Conservation (phyloP, 2,329 filamentous ascomycete species). For the Emmonsiellopsis sp. region DNA sequence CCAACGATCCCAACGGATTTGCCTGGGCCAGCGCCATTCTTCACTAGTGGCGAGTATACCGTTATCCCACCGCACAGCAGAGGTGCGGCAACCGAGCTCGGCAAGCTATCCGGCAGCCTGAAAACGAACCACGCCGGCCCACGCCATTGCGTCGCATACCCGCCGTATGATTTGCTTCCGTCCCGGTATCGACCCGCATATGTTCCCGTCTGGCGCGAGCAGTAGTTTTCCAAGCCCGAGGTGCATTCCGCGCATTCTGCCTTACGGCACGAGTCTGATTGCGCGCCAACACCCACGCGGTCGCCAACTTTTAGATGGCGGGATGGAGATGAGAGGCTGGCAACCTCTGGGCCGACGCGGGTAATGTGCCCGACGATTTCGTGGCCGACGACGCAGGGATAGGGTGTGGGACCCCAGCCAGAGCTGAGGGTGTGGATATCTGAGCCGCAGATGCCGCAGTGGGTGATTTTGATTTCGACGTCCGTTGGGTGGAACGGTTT, state of each 20-base stretch:
- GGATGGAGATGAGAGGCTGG: slow-evolving; percentile 26
- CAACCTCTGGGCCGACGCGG: slow-evolving; percentile 57
- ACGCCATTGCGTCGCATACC: slow-evolving; percentile 48
- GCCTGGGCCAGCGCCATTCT: slow-evolving; percentile 59
- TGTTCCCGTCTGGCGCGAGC: slow-evolving; percentile 25
- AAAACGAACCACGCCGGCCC: slow-evolving; percentile 50
- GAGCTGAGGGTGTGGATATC: slow-evolving; percentile 51
- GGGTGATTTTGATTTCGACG: slow-evolving; percentile 55
- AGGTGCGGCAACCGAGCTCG: slow-evolving; percentile 49
- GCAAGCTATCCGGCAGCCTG: slow-evolving; percentile 44
- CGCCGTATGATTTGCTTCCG: slow-evolving; percentile 50
- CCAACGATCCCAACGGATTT: slow-evolving; percentile 64
- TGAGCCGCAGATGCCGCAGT: slow-evolving; percentile 58
- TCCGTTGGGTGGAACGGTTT: slow-evolving; percentile 49
- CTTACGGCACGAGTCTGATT: slow-evolving; percentile 47
- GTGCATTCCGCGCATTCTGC: slow-evolving; percentile 33
- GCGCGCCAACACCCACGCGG: slow-evolving; percentile 58
- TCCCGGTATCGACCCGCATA: slow-evolving; percentile 28
- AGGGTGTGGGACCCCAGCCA: slow-evolving; percentile 40
- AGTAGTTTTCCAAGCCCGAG: slow-evolving; percentile 31
- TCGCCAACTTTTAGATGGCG: slow-evolving; percentile 51
- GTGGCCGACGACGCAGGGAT: slow-evolving; percentile 45
- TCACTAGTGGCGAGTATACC: slow-evolving; percentile 57
- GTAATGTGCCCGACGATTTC: slow-evolving; percentile 61
- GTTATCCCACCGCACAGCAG: slow-evolving; percentile 74